Evolutionary conservation across 1,284 basidiomycete species (phyloP).

Genomic region (Xerocomus amazonicus): DNA sequence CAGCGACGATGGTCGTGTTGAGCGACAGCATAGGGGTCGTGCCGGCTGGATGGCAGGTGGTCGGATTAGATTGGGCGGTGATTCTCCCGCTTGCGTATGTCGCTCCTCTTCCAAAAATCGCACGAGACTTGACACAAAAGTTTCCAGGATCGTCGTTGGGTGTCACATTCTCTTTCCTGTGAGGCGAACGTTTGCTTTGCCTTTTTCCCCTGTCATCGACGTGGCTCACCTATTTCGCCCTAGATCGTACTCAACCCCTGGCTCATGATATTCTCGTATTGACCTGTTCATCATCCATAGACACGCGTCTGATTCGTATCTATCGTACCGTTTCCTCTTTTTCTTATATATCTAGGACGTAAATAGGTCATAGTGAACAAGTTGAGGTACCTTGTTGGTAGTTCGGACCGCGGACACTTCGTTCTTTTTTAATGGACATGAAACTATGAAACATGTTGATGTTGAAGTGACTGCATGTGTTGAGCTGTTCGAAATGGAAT

Average conservation of each 20-base stretch:
- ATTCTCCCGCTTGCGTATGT: constrained; percentile 59
- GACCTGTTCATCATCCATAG: constrained; percentile 1
- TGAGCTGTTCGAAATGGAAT: no score
- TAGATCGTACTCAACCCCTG: constrained; percentile 75
- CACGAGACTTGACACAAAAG: not conserved
- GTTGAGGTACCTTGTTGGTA: no score
- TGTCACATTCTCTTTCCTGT: constrained; percentile 71
- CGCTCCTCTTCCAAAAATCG: not conserved
- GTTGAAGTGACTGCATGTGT: no score
- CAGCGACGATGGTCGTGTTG: constrained; percentile 55
- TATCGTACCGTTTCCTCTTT: no score
- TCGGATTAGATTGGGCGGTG: constrained; percentile 51
- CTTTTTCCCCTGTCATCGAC: not conserved
- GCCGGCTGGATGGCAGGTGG: constrained; percentile 61
- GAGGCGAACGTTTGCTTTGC: not conserved
- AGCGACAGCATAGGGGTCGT: constrained; percentile 41
- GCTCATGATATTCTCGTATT: constrained; percentile 78
- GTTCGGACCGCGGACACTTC: no score
- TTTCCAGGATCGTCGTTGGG: constrained; percentile 46
- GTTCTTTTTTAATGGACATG: no score
- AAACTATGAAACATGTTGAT: no score
- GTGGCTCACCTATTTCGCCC: not conserved
- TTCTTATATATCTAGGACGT: no score
- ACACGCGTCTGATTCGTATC: no score
- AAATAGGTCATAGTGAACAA: no score